Conservation (phyloP, 495 filamentous ascomycete genomes). For the Penicillium roqueforti region DNA sequence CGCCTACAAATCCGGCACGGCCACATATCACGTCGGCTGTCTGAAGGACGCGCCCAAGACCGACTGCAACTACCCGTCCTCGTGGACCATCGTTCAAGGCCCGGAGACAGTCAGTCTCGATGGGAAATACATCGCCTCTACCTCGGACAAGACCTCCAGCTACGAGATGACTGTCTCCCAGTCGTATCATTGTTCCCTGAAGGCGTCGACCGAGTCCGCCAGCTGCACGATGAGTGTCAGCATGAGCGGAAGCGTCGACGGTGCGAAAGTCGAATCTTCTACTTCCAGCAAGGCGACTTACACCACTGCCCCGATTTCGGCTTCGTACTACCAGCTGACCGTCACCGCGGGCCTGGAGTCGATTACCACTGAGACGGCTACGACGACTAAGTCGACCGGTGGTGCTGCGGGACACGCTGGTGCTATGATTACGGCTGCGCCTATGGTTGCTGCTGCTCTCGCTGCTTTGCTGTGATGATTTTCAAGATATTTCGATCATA, state of each 20-base stretch:
- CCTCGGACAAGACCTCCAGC: background rate
- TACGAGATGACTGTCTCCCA: constrained; percentile 19
- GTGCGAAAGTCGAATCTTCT: background rate
- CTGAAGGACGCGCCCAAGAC: constrained; percentile 16
- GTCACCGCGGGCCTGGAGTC: constrained; percentile 20
- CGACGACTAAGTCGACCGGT: constrained; percentile 14
- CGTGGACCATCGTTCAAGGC: constrained; percentile 20
- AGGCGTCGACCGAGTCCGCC: constrained; percentile 15
- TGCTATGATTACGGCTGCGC: constrained; percentile 23
- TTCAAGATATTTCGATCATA: background rate
- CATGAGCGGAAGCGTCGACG: constrained; percentile 1
- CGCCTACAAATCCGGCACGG: constrained; percentile 9
- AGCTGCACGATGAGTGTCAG: constrained; percentile 20
- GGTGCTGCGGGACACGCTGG: constrained; percentile 10
- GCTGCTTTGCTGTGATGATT: constrained; percentile 18
- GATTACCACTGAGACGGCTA: constrained; percentile 6
- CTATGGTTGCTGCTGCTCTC: constrained; percentile 19
- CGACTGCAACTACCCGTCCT: constrained; percentile 12
- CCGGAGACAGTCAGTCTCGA: constrained; percentile 17
- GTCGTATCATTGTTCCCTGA: constrained; percentile 16
- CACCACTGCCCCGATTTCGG: constrained; percentile 2
- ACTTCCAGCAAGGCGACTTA: constrained; percentile 6
- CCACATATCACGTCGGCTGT: constrained; percentile 24
- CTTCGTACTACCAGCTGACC: constrained; percentile 13
- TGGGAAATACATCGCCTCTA: constrained; percentile 13